Base-by-base conservation (phyloP, 257 asterid genomes). In the Solanum sejunctum region DNA sequence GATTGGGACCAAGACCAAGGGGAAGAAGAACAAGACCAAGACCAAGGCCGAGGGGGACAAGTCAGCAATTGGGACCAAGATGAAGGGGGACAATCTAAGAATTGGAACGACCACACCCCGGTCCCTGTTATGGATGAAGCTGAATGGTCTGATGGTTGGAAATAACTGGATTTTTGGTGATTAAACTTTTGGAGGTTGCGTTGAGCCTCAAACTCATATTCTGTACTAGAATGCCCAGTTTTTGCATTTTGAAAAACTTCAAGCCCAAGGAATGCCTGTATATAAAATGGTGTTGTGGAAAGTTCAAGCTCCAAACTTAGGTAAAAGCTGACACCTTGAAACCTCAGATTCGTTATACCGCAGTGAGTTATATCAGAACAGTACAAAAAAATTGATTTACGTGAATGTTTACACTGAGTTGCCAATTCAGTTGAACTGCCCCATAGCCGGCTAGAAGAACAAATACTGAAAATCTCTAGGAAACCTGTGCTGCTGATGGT, bases 141-240 rank as follows among this genome's bases (percentile, higher is more conserved):
- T 69, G 91, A 89, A 85, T 85, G 88, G 91, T 77, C 89, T 26
- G 92, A 90, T 81, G 87, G 90, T 57, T 85, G 90, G 91, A 86
- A 89, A 82, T 82, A 49, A 79, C 57, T 72, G 49, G 39, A n/a
- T 45, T 12, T 41, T 16, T 10, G 47, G 39, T 26, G 82, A 11
- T 77, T 45, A 15, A 51, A 9, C 49, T 52, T 78, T 78, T 78
- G 64, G 83, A 78, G 64, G 28, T 78, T 77, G n/a, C 2, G 12
- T 70, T 70, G 79, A 39, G 41, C 79, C 79, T 70, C 54, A 39
- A 69, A 77, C 64, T 51, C 28, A 78, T 49, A 52, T 78, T 26
- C 47, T 78, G 66, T 23, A 7, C 64, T 78, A 78, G 66, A 32
- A 52, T 28, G 58, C 28, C 28, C 49, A 36, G 49, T 28, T 78